A percentile compares a stretch with the other conserved stretches of the same genome.
These are phyloP conservation scores for Rhodocollybia butyracea DNA, from an alignment of 768 basidiomycete genomes.

Conservation along the genomic window DNA sequence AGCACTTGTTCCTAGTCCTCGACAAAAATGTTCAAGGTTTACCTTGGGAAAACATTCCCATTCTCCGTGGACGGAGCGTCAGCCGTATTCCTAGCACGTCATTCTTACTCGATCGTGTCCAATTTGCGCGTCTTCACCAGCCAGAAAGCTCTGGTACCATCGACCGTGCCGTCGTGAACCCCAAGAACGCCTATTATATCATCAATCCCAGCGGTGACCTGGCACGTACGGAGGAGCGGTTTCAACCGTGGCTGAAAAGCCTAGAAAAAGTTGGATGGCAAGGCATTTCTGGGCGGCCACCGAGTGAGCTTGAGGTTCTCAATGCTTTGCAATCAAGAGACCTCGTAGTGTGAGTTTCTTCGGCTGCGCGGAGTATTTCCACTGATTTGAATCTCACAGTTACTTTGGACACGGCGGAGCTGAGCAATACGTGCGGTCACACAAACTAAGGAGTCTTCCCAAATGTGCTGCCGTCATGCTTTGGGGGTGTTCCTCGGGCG, in stretches of 20 bases:
- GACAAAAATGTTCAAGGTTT: slow-evolving; percentile 87
- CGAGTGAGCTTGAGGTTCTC: slow-evolving; percentile 82
- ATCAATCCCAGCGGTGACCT: slow-evolving; percentile 94
- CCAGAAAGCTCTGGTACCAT: slow-evolving; percentile 23
- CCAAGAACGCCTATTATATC: slow-evolving; percentile 72
- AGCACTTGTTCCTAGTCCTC: slow-evolving; percentile 84
- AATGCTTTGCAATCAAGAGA: slow-evolving; percentile 72
- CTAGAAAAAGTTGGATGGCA: slow-evolving; percentile 81
- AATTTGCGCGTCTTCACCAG: slow-evolving; percentile 48
- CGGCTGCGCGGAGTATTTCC: not conserved
- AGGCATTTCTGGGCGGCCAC: slow-evolving; percentile 70
- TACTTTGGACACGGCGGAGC: slow-evolving; percentile 98
- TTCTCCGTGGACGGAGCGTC: slow-evolving; percentile 78
- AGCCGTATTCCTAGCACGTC: slow-evolving; percentile 90
- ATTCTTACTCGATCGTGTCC: slow-evolving; percentile 82
- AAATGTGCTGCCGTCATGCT: slow-evolving; percentile 94
- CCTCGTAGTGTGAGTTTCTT: slow-evolving; percentile 77
- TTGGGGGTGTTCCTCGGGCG: slow-evolving; percentile 98
- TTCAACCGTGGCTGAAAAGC: slow-evolving; percentile 70
- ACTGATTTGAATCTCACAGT: slow-evolving; percentile 37
- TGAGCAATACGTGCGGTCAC: slow-evolving; percentile 90
- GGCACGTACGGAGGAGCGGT: slow-evolving; percentile 75
- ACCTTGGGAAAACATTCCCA: slow-evolving; percentile 95
- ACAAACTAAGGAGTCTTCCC: slow-evolving; percentile 75
- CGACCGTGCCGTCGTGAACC: slow-evolving; percentile 58